Evolutionary conservation across 441 rosid genomes (phyloP).

Genomic region (Gossypium davidsonii): DNA sequence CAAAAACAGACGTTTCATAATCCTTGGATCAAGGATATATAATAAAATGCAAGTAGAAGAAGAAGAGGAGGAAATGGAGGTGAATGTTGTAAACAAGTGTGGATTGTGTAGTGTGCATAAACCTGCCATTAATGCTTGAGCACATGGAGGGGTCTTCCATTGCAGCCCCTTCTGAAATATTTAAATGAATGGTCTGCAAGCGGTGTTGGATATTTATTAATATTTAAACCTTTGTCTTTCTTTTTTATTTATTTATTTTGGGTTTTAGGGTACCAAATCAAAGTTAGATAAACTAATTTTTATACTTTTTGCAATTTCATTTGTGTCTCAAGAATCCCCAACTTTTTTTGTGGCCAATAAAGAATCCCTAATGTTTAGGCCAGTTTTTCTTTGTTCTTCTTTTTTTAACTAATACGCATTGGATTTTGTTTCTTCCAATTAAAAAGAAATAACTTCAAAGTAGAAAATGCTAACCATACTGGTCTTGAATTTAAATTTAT

Average conservation of each 20-base stretch:
- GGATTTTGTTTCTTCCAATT: no score
- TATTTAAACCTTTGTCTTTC: slow-evolving; percentile 21
- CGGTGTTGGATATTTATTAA: slow-evolving; percentile 25
- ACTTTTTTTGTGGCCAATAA: no score
- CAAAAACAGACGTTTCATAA: no score
- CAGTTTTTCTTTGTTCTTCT: background rate
- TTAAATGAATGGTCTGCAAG: slow-evolving; percentile 36
- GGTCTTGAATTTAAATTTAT: no score
- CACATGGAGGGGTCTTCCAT: slow-evolving; percentile 63
- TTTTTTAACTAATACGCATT: background rate
- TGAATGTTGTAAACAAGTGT: slow-evolving; percentile 23
- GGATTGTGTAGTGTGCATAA: slow-evolving; percentile 11
- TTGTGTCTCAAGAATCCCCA: background rate
- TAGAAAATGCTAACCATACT: no score
- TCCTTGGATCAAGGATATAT: no score
- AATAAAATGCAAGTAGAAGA: background rate
- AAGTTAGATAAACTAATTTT: background rate
- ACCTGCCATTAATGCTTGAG: slow-evolving; percentile 40
- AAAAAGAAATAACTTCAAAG: no score
- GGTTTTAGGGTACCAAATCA: background rate
- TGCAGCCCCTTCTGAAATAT: slow-evolving; percentile 31
- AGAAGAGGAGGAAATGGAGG: background rate
- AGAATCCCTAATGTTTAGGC: background rate
- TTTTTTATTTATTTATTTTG: slow-evolving; percentile 3
- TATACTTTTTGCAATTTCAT: background rate